Percentiles rank a stretch among this genome's conserved stretches.
These are phyloP conservation scores for Ustilago loliicola DNA, from an alignment of 1,284 basidiomycete species.

Conservation along the genomic window DNA sequence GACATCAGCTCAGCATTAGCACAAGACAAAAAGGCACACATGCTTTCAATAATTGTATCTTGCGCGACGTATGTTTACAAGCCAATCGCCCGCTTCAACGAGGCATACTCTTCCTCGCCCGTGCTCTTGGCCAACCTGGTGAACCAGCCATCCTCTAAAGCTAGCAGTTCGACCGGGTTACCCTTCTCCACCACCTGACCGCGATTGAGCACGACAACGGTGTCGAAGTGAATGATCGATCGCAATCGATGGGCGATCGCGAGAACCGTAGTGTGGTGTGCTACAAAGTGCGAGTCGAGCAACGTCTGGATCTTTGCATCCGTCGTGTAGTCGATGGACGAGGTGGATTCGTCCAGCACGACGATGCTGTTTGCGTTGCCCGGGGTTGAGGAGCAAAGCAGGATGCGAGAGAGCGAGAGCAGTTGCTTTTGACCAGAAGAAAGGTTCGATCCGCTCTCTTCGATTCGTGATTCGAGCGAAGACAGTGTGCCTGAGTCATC, in stretches of 20 bases:
- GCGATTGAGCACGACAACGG: slow-evolving; percentile 82
- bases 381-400: slow-evolving; percentile 56
- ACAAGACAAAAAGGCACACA: too few relatives aligned
- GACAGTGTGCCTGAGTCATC: slow-evolving; percentile 53
- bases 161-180: slow-evolving; percentile 76
- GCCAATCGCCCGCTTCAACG: slow-evolving; percentile 17
- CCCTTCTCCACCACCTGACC: slow-evolving; percentile 81
- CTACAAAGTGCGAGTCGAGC: slow-evolving; percentile 81
- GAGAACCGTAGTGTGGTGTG: slow-evolving; percentile 78
- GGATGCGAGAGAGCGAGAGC: slow-evolving; percentile 68
- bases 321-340: slow-evolving; percentile 81
- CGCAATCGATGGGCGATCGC: slow-evolving; percentile 81
- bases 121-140: slow-evolving; percentile 73
- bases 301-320: slow-evolving; percentile 86
- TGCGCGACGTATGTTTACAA: slow-evolving; percentile 6
- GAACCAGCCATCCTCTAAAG: slow-evolving; percentile 75
- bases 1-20: too few relatives aligned
- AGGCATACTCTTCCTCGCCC: slow-evolving; percentile 31
- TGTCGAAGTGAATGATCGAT: slow-evolving; percentile 84
- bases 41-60: too few relatives aligned
- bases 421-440: slow-evolving; percentile 70
- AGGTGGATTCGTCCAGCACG: slow-evolving; percentile 79
- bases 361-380: slow-evolving; percentile 40
- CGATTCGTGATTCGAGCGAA: slow-evolving; percentile 63
- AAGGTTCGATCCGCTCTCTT: slow-evolving; percentile 68